Evolutionary conservation across 1,284 basidiomycete species (phyloP).

Genomic region (Malassezia sp.): DNA sequence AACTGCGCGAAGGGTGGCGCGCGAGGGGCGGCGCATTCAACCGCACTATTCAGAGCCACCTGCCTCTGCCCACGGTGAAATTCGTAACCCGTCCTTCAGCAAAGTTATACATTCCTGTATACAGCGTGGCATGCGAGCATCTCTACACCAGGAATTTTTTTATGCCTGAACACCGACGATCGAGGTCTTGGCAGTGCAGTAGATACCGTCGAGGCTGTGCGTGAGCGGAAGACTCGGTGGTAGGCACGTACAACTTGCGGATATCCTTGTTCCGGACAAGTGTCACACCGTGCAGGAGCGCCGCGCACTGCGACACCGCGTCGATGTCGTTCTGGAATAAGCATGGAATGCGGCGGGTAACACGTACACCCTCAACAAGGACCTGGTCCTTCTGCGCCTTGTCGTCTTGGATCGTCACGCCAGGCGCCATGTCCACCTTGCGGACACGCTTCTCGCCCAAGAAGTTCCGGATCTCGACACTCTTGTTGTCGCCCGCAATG

Average conservation of each 20-base stretch:
- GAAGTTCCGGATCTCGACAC: constrained; percentile 96
- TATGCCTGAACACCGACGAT: constrained; percentile 53
- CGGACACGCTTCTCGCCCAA: constrained; percentile 85
- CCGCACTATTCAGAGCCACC: no score
- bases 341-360: background rate
- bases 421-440: constrained; percentile 80
- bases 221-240: background rate
- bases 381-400: constrained; percentile 78
- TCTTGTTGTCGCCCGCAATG: constrained; percentile 66
- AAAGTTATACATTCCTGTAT: constrained; percentile 20
- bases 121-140: constrained; percentile 14
- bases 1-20: no score
- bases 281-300: constrained; percentile 43
- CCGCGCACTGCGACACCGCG: constrained; percentile 45
- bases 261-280: constrained; percentile 51
- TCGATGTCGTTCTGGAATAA: constrained; percentile 51
- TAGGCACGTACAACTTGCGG: constrained; percentile 45
- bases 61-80: no score
- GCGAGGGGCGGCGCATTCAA: no score
- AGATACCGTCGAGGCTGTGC: constrained; percentile 55
- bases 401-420: constrained; percentile 77
- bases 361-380: constrained; percentile 37
- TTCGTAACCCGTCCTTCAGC: no score
- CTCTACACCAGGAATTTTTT: constrained; percentile 40
- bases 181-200: constrained; percentile 69